Percentiles rank a stretch among this genome's conserved stretches.
Evolutionary conservation across 768 basidiomycete genomes (phyloP).

Genomic region (Saitozyma podzolica): DNA sequence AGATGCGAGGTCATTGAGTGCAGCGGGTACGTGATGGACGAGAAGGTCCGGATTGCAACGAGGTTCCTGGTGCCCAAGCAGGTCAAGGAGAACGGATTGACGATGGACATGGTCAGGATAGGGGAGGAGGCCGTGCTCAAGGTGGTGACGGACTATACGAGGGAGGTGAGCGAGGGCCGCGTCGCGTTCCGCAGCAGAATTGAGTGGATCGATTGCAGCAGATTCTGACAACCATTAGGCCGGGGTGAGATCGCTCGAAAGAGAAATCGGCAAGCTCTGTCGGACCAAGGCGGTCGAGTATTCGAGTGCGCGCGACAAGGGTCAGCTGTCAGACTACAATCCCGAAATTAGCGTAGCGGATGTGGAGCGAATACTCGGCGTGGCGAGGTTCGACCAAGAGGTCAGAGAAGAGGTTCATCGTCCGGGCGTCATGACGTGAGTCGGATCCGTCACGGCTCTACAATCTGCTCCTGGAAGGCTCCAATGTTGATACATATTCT

Average conservation of each 20-base stretch:
- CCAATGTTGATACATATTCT: not conserved
- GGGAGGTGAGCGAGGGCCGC: constrained; percentile 57
- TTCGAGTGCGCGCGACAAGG: constrained; percentile 54
- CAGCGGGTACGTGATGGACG: constrained; percentile 77
- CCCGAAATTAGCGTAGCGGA: constrained; percentile 66
- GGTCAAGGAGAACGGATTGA: constrained; percentile 71
- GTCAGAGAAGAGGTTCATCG: constrained; percentile 73
- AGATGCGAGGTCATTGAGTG: constrained; percentile 80
- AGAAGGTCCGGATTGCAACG: constrained; percentile 85
- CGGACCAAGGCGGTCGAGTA: constrained; percentile 89
- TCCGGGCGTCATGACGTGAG: constrained; percentile 65
- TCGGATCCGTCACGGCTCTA: not conserved
- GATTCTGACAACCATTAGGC: constrained; percentile 54
- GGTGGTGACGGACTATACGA: constrained; percentile 76
- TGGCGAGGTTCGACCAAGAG: constrained; percentile 75
- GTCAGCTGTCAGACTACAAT: constrained; percentile 58
- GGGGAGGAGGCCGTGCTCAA: constrained; percentile 69
- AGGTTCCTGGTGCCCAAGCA: constrained; percentile 89
- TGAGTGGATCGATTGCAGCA: not conserved
- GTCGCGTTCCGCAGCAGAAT: too few relatives aligned
- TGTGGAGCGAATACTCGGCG: constrained; percentile 79
- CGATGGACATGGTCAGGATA: constrained; percentile 62
- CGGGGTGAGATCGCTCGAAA: constrained; percentile 85
- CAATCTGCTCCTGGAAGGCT: too few relatives aligned
- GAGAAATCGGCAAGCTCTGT: constrained; percentile 84